Conservation (phyloP, 805 yeast genomes). For the Candida xiaguanensis region DNA sequence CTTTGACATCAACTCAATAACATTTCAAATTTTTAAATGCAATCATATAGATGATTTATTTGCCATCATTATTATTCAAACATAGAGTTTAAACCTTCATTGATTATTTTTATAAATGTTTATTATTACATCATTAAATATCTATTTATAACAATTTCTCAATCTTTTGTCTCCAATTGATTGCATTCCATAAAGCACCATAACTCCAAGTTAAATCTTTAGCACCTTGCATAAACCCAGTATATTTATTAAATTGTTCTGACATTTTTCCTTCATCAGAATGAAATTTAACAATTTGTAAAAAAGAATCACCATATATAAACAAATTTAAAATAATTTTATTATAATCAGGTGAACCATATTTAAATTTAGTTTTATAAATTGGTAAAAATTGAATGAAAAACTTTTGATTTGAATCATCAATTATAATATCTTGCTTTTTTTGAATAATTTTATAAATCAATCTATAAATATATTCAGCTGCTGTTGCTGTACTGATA, state of each 20-base stretch:
- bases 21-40: too few species aligned
- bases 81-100: too few species aligned
- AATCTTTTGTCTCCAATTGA: slow-evolving; percentile 51
- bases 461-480: slow-evolving; percentile 58
- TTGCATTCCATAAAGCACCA: slow-evolving; percentile 68
- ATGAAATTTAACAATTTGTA: slow-evolving; percentile 56
- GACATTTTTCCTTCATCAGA: slow-evolving; percentile 74
- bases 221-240: slow-evolving; percentile 89
- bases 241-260: slow-evolving; percentile 80
- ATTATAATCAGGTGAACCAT: slow-evolving; percentile 42
- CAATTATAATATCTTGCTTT: slow-evolving; percentile 43
- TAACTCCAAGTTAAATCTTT: slow-evolving; percentile 87
- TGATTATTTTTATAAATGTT: too few species aligned
- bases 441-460: slow-evolving; percentile 41
- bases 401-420: slow-evolving; percentile 24
- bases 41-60: too few species aligned
- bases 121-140: too few species aligned
- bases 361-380: slow-evolving; percentile 14
- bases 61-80: too few species aligned
- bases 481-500: slow-evolving; percentile 66
- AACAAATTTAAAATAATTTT: slow-evolving; percentile 45
- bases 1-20: too few species aligned
- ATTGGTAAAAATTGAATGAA: slow-evolving; percentile 26
- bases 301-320: slow-evolving; percentile 63
- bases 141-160: slow-evolving; percentile 2